phyloP scores from a whole-genome alignment of 495 filamentous ascomycete species.

The Penicillium manginii region DNA sequence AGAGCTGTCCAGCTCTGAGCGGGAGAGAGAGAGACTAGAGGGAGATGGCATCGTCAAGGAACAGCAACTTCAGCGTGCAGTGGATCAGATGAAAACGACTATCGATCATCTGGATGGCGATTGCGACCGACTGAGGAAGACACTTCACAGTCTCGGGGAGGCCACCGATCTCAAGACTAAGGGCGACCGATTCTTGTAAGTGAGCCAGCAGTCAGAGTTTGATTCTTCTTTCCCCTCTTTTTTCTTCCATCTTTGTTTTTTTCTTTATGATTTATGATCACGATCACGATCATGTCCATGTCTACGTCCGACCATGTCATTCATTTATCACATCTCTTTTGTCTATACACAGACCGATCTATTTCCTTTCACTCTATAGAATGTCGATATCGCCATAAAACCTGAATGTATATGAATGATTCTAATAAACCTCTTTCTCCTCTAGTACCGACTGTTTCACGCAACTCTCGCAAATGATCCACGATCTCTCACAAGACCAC shows the following conservation, averaged over 20 bases:
- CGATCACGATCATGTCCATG: slow-evolving; percentile 14
- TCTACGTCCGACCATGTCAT: slow-evolving; percentile 13
- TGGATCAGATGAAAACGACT: slow-evolving; percentile 54
- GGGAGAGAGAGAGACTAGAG: slow-evolving; percentile 53
- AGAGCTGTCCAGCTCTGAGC: slow-evolving; percentile 41
- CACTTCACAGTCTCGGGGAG: slow-evolving; percentile 61
- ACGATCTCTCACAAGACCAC: slow-evolving; percentile 59
- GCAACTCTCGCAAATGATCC: slow-evolving; percentile 60
- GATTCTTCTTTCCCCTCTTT: slow-evolving; percentile 19
- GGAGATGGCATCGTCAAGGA: slow-evolving; percentile 53
- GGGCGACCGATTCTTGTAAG: slow-evolving; percentile 68
- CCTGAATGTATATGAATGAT: slow-evolving; percentile 27
- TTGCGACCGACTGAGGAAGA: slow-evolving; percentile 60
- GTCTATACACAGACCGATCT: slow-evolving; percentile 16
- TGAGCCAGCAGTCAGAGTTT: slow-evolving; percentile 38
- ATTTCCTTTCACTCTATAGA: slow-evolving; percentile 36
- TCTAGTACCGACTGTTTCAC: slow-evolving; percentile 63
- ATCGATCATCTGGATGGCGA: slow-evolving; percentile 58
- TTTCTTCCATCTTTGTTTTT: slow-evolving; percentile 19
- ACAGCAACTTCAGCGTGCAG: slow-evolving; percentile 49
- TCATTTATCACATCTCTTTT: slow-evolving; percentile 26
- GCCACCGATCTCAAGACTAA: slow-evolving; percentile 62
- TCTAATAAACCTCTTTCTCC: slow-evolving; percentile 43
- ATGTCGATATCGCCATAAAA: slow-evolving; percentile 46
- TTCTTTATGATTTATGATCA: slow-evolving; percentile 17